Percentiles rank a stretch among this genome's conserved stretches.
These are phyloP conservation scores for Trichoderma guizhouense DNA, from an alignment of 2,329 filamentous ascomycete species.

Conservation along the genomic window DNA sequence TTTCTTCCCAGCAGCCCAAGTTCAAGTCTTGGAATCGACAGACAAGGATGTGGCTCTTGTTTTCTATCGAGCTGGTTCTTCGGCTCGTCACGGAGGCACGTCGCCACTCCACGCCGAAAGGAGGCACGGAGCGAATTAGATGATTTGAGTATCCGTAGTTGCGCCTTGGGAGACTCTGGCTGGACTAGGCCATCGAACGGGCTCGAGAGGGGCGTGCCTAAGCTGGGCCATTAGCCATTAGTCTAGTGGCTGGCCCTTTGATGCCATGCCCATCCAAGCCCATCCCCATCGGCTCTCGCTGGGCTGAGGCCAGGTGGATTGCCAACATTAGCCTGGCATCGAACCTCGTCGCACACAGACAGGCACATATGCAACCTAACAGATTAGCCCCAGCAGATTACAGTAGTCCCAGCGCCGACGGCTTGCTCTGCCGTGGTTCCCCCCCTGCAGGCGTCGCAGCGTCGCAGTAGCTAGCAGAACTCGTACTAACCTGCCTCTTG, in stretches of 20 bases:
- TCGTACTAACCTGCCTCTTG: not conserved
- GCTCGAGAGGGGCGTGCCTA: not conserved
- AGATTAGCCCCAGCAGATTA: not conserved
- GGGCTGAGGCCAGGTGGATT: not conserved
- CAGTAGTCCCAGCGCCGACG: not conserved
- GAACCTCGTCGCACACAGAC: not conserved
- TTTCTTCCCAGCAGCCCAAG: not conserved
- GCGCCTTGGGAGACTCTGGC: not conserved
- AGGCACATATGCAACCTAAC: not conserved
- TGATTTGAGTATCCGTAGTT: not conserved
- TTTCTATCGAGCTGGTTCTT: not conserved
- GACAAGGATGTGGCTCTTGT: not conserved
- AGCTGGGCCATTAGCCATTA: not conserved
- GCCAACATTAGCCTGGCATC: not conserved
- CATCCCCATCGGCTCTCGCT: slow-evolving; percentile 11
- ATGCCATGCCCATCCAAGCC: not conserved
- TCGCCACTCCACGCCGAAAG: not conserved
- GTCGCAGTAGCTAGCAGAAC: not conserved
- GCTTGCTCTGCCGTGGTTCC: slow-evolving; percentile 1
- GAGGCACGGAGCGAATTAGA: slow-evolving; percentile 3
- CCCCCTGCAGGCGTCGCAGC: slow-evolving; percentile 6
- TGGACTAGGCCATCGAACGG: not conserved
- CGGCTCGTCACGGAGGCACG: slow-evolving; percentile 2
- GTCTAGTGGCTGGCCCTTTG: not conserved
- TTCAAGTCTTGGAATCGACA: not conserved